Evolutionary conservation across 306 rosid genomes (phyloP), one percentile per base, ranked within the genome.

Genomic region (Hippophae rhamnoides): DNA sequence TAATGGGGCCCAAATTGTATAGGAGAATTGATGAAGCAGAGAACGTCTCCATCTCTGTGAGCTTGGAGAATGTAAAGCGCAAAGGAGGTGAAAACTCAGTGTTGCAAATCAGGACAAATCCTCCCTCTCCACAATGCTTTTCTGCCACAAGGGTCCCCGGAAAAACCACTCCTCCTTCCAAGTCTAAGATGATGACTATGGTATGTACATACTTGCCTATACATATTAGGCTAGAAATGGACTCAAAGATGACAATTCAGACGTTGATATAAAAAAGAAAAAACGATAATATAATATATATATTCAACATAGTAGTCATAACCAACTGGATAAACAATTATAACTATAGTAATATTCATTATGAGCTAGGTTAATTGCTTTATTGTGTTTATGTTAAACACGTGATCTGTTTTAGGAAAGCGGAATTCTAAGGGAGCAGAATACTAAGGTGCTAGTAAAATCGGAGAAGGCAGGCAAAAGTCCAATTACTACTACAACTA

Each of bases 71-170:
- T 49, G 65, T 72, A 44, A 76, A 69, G 69, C 68, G 44, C 62
- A 82, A 67, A 72, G 77, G 73, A 43, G 84, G 79, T 6, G 85
- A 78, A 54, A 63, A 23, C 38, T 31, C 38, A 10, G 52, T 73
- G 56, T 64, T 75, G 57, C 86, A 82, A 59, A 78, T 92, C 66
- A 74, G 96, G 46, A 86, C 95, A 52, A 86, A 86, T 66, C 99
- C 99, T 69, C 99, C 99, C 41, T 85, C 99, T 63, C 99, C 99
- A 55, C 96, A 92, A 75, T 88, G 99, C 84, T 92, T 92, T 81
- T 92, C 96, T 49, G 77, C 72, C 8, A 18, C 68, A 46, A 76
- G 61, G 50, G 75, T 69, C 43, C 72, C 73, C 18, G 65, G 55
- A 26, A 86, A 78, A 73, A 40, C 65, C 40, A 72, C 74, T 44